These are phyloP conservation scores for Leptomonas seymouri DNA, from an alignment of 208 protist genomes.

Conservation along the genomic window DNA sequence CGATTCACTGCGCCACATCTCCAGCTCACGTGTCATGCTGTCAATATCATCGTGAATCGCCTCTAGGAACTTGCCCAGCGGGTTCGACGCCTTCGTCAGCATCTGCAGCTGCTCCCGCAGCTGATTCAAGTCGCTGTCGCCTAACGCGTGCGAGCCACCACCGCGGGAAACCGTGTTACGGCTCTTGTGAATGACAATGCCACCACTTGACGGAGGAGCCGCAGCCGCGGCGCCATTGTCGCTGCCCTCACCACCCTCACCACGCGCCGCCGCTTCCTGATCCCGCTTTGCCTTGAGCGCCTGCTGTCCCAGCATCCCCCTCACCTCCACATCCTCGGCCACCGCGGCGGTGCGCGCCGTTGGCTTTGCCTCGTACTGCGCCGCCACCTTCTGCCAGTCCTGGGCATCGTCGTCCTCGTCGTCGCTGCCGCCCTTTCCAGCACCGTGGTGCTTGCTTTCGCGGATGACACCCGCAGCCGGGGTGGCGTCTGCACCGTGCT, in stretches of 20 bases:
- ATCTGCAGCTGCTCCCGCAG: slow-evolving; percentile 89
- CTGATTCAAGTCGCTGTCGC: slow-evolving; percentile 75
- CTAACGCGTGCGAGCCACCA: slow-evolving; percentile 42
- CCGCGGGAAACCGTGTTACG: slow-evolving; percentile 36
- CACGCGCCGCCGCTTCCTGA: slow-evolving; percentile 59
- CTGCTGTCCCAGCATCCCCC: slow-evolving; percentile 82
- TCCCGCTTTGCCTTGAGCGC: slow-evolving; percentile 83
- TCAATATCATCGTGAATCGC: slow-evolving; percentile 90
- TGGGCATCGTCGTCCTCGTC: slow-evolving; percentile 45
- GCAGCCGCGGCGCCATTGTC: slow-evolving; percentile 21
- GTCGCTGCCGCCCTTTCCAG: slow-evolving; percentile 13
- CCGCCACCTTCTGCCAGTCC: slow-evolving; percentile 84
- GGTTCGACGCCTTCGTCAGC: slow-evolving; percentile 90
- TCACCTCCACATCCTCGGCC: slow-evolving; percentile 61
- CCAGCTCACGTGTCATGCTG: slow-evolving; percentile 86
- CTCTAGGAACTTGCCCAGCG: slow-evolving; percentile 86
- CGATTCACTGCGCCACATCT: slow-evolving; percentile 90
- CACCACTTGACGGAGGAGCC: slow-evolving; percentile 33
- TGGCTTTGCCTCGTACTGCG: slow-evolving; percentile 65
- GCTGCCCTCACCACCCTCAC: slow-evolving; percentile 14
- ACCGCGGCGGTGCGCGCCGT: slow-evolving; percentile 33
- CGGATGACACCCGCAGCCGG: slow-evolving; percentile 64
- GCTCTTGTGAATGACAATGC: slow-evolving; percentile 77
- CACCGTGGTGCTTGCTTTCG: slow-evolving; percentile 33
- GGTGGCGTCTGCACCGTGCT: slow-evolving; percentile 33